phyloP scores from a whole-genome alignment of 2,329 filamentous ascomycete species.

The Diplocarpon mali region DNA sequence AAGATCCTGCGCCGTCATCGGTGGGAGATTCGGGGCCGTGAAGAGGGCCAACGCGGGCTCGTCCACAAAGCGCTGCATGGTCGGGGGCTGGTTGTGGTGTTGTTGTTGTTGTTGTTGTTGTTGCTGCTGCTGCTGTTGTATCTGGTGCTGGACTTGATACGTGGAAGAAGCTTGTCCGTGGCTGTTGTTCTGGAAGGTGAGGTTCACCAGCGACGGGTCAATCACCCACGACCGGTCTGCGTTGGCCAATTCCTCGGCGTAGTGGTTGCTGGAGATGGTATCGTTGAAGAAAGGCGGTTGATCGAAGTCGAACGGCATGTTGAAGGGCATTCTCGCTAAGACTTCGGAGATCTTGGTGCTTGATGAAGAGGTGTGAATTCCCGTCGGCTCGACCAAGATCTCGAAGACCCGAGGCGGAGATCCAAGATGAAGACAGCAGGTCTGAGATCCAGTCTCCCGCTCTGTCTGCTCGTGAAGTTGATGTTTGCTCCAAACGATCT shows the following conservation, averaged over 20 bases:
- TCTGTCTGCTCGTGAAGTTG: background rate
- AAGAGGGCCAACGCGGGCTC: conserved; percentile 13
- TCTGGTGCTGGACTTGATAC: too few relatives aligned
- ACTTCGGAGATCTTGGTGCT: background rate
- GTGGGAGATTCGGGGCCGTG: conserved; percentile 2
- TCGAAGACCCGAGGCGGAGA: background rate
- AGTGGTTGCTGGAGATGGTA: background rate
- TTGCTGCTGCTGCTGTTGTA: background rate
- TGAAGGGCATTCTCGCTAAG: background rate
- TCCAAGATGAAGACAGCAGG: background rate
- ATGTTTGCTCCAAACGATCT: conserved; percentile 1
- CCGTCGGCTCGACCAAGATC: background rate
- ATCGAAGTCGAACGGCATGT: background rate
- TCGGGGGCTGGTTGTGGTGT: background rate
- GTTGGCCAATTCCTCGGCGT: background rate
- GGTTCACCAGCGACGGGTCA: conserved; percentile 9
- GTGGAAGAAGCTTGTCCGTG: background rate
- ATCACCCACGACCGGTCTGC: conserved; percentile 3
- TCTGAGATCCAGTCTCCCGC: background rate
- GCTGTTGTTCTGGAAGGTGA: conserved; percentile 1
- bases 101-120: conserved; percentile 1
- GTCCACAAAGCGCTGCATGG: conserved; percentile 16
- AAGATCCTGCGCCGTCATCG: background rate
- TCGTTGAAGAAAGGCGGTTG: background rate
- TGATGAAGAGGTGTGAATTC: background rate